These are phyloP conservation scores for Phoenix roebelenii DNA, from an alignment of 176 grass and related monocot species.

Conservation along the genomic window DNA sequence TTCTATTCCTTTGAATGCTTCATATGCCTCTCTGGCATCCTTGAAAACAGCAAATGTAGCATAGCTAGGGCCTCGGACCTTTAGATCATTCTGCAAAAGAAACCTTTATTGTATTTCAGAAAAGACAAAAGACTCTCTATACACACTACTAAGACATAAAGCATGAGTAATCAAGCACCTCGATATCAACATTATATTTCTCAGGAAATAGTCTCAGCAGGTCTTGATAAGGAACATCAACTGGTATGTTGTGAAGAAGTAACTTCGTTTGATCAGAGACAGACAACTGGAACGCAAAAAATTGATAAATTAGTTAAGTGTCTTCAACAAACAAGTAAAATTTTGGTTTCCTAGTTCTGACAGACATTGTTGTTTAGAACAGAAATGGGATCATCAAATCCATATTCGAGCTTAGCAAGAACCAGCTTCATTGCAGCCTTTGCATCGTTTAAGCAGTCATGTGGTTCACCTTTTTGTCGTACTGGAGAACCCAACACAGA, in stretches of 20 bases:
- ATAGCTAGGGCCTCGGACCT: constrained; percentile 55
- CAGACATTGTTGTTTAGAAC: constrained; percentile 31
- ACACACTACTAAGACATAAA: too few relatives aligned
- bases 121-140: too few relatives aligned
- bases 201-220: constrained; percentile 39
- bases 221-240: constrained; percentile 54
- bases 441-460: constrained; percentile 96
- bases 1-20: constrained; percentile 64
- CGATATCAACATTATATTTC: constrained; percentile 35
- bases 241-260: constrained; percentile 65
- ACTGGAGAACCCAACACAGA: constrained; percentile 54
- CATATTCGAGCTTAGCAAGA: constrained; percentile 61
- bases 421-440: constrained; percentile 73
- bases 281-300: constrained; percentile 36
- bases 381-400: constrained; percentile 60
- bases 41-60: constrained; percentile 47
- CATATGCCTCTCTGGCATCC: constrained; percentile 37
- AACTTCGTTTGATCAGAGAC: constrained; percentile 47
- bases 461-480: constrained; percentile 63
- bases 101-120: too few relatives aligned
- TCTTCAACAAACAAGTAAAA: neutral
- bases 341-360: constrained; percentile 12
- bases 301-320: constrained; percentile 20
- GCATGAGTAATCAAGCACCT: constrained; percentile 23
- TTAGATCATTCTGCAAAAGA: constrained; percentile 41